Evolutionary conservation across 768 basidiomycete genomes (phyloP), one percentile per base, ranked within the genome.

Genomic region (Gymnopilus junonius): DNA sequence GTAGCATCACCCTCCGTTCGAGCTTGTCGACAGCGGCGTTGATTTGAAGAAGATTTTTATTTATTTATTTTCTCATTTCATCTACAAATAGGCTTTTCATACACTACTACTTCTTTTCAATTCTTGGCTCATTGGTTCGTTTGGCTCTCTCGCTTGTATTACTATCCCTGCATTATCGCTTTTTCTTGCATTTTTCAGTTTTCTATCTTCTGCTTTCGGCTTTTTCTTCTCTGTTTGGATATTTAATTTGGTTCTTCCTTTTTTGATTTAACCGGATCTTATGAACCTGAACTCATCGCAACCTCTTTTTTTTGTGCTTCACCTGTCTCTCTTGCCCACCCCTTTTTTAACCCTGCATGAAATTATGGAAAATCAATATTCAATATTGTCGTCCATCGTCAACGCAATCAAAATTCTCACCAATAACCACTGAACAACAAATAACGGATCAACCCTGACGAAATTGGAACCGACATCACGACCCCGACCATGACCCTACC

Each of bases 1-100:
- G 61, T 80, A 91, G 89, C 81, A 89, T 89, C 71, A 82, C 87
- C 70, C 83, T 92, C 65, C 88, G 89, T 70, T 76, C 80, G 60
- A 88, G 85, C 72, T 85, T 92, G 66, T 81, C 85, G 73, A 80
- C 80, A 65, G 88, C 89, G 62, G 88, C 88, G 29, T 65, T 69
- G 62, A 63, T 67, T 55, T 66, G 58, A 61, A 46, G 23, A 21
- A 20, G 29, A 35, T 35, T 23, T 56, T 46, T 25, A n/a, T n/a
- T n/a, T n/a, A n/a, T n/a, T n/a, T n/a, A n/a, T n/a, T n/a, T n/a
- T n/a, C n/a, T n/a, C n/a, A n/a, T n/a, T n/a, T 27, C 27, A 34
- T 59, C 12, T 55, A 42, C 46, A 35, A 54, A 46, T 65, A 45
- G 45, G 56, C 61, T 12, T 42, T 42, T 42, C 40, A 59, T 63